A percentile compares a stretch with the other conserved stretches of the same genome.
phyloP scores from a whole-genome alignment of 2,329 filamentous ascomycete genomes.

The Rhynchosporium graminicola region DNA sequence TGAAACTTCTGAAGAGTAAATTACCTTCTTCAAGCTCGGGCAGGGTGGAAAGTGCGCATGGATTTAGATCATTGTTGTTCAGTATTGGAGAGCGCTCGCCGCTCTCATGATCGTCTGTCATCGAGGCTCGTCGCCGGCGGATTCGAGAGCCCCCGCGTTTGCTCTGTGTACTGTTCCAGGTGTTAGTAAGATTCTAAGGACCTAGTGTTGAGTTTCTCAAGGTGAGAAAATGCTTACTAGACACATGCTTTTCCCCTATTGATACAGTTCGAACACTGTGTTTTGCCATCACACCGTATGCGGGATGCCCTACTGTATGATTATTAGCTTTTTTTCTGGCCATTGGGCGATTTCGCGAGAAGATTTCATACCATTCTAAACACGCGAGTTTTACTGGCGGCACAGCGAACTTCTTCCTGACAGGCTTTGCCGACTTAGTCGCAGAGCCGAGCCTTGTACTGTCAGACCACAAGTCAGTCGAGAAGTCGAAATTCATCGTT shows the following conservation, averaged over 20 bases:
- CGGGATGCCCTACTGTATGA: conserved; percentile 46
- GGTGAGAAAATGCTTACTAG: conserved; percentile 21
- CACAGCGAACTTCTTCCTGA: conserved; percentile 36
- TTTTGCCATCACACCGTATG: conserved; percentile 50
- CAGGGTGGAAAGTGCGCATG: conserved; percentile 26
- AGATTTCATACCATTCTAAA: conserved; percentile 49
- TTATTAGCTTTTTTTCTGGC: conserved; percentile 13
- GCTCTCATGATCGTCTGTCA: conserved; percentile 9
- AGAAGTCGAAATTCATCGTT: conserved; percentile 16
- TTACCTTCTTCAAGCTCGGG: conserved; percentile 27
- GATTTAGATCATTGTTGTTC: conserved; percentile 29
- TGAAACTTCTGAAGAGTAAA: not conserved
- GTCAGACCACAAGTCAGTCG: conserved; percentile 11
- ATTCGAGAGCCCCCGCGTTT: conserved; percentile 37
- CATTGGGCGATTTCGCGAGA: not conserved
- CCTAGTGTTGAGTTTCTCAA: too few species aligned
- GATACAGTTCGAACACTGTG: conserved; percentile 45
- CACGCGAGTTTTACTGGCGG: conserved; percentile 54
- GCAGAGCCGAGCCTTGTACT: conserved; percentile 15
- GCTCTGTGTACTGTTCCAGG: conserved; percentile 27
- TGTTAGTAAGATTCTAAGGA: too few species aligned
- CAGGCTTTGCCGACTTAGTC: conserved; percentile 24
- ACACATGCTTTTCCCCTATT: conserved; percentile 37
- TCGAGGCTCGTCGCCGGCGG: conserved; percentile 20
- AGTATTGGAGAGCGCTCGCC: conserved; percentile 7